phyloP scores from a whole-genome alignment of 805 yeast genomes.

The Suhomyces xylopsoci region DNA sequence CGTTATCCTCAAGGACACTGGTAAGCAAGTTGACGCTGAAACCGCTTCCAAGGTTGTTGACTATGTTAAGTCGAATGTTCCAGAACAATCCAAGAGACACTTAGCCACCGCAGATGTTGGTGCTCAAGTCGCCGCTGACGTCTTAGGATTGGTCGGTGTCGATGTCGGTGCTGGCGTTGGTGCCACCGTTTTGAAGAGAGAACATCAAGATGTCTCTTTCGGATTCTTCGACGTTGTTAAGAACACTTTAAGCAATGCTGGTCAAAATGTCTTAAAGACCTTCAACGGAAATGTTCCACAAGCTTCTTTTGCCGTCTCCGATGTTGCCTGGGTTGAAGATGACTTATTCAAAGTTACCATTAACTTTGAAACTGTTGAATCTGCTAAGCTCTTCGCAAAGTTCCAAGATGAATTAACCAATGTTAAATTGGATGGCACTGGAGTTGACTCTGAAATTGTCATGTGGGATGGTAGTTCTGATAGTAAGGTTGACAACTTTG shows the following conservation, averaged over 20 bases:
- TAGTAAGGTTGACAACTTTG: conserved; percentile 9
- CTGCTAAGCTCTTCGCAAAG: conserved; percentile 9
- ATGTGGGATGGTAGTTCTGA: conserved; percentile 9
- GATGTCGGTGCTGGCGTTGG: conserved; percentile 9
- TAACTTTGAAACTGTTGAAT: conserved; percentile 15
- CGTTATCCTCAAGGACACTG: conserved; percentile 2
- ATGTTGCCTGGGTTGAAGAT: conserved; percentile 15
- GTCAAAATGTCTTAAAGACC: conserved; percentile 8
- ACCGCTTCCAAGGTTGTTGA: conserved; percentile 5
- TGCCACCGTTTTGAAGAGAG: conserved; percentile 6
- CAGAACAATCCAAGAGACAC: conserved; percentile 8
- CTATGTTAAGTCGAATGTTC: conserved; percentile 5
- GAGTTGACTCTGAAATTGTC: conserved; percentile 6
- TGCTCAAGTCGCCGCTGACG: conserved; percentile 8
- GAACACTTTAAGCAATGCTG: conserved; percentile 3
- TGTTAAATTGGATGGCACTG: conserved; percentile 10
- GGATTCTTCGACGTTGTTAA: conserved; percentile 6
- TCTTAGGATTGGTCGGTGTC: conserved; percentile 7
- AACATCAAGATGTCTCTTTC: conserved; percentile 1
- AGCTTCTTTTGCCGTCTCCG: conserved; percentile 15
- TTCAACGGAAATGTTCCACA: conserved; percentile 11
- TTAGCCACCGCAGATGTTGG: conserved; percentile 6
- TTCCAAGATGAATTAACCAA: conserved; percentile 12
- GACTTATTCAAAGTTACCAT: conserved; percentile 18
- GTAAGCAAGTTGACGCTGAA: conserved; percentile 7